Evolutionary conservation across 1,139 yeast genomes (phyloP).

Genomic region (Kurtzmaniella quercitrusa): DNA sequence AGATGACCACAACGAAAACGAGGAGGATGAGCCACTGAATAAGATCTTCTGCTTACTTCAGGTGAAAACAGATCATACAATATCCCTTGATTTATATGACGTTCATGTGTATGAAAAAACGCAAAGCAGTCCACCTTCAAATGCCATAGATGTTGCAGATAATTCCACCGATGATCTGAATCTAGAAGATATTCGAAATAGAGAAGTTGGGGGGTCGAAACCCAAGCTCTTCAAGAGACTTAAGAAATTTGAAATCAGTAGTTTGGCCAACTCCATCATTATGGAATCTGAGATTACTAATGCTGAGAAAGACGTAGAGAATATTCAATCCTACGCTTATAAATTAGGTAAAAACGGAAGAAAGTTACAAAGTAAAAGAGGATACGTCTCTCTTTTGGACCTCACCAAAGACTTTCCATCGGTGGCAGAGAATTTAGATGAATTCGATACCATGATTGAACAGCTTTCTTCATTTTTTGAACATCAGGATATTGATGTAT

Average conservation of each 20-base stretch:
- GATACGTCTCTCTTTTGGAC: slow-evolving; percentile 19
- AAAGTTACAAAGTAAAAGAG: neutral
- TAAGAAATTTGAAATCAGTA: neutral
- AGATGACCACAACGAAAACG: slow-evolving; percentile 4
- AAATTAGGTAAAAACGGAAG: slow-evolving; percentile 23
- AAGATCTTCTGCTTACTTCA: slow-evolving; percentile 17
- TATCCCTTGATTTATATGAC: slow-evolving; percentile 9
- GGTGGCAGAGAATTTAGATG: slow-evolving; percentile 28
- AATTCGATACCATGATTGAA: slow-evolving; percentile 47
- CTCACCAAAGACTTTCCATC: slow-evolving; percentile 21
- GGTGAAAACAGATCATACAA: slow-evolving; percentile 13
- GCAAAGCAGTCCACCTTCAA: neutral
- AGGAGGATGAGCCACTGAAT: slow-evolving; percentile 5
- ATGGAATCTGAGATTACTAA: slow-evolving; percentile 5
- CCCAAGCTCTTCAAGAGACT: slow-evolving; percentile 3
- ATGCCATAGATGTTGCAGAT: neutral
- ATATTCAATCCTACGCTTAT: slow-evolving; percentile 28
- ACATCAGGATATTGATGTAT: slow-evolving; percentile 18
- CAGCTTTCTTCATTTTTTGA: slow-evolving; percentile 39
- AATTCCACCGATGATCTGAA: neutral
- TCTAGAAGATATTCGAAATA: neutral
- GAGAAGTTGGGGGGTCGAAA: neutral
- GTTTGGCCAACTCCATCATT: slow-evolving; percentile 1
- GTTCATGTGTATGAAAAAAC: neutral
- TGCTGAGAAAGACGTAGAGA: slow-evolving; percentile 10